These are phyloP conservation scores for Yamadazyma pseudoaaseri DNA, from an alignment of 1,139 yeast species.

Conservation along the genomic window DNA sequence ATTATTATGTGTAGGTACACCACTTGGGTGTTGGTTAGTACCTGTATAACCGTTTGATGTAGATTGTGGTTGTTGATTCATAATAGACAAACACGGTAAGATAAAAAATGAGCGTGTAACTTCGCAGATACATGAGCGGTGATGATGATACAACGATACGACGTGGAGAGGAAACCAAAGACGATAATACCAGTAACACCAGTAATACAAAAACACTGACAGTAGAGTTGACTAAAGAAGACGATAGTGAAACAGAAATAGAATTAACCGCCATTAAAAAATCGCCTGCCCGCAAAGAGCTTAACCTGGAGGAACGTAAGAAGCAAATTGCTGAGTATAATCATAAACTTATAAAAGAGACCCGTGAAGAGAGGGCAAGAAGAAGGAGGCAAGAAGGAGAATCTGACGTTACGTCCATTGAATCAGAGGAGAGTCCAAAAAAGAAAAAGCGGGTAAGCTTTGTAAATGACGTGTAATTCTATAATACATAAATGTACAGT, in stretches of 20 bases:
- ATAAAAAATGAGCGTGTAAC: neutral
- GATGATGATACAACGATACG: no score
- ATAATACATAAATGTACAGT: no score
- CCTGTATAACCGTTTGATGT: neutral
- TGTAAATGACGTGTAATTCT: conserved; percentile 5
- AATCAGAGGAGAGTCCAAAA: conserved; percentile 15
- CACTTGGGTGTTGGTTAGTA: neutral
- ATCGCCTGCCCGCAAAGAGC: conserved; percentile 16
- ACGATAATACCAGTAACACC: no score
- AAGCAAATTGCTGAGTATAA: conserved; percentile 30
- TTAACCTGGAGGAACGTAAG: conserved; percentile 23
- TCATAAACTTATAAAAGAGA: conserved; percentile 20
- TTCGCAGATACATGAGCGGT: no score
- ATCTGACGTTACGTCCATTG: conserved; percentile 10
- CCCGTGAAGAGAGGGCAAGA: conserved; percentile 24
- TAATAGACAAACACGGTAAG: conserved; percentile 1
- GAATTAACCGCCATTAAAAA: no score
- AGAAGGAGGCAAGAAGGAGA: conserved; percentile 17
- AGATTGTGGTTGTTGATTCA: neutral
- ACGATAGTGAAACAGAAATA: no score
- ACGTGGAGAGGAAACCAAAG: no score
- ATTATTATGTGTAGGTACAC: no score
- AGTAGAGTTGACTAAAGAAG: no score
- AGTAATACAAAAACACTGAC: no score
- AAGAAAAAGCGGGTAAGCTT: conserved; percentile 23